Base-by-base conservation (phyloP, 257 asterid genomes). In the Catharanthus roseus region DNA sequence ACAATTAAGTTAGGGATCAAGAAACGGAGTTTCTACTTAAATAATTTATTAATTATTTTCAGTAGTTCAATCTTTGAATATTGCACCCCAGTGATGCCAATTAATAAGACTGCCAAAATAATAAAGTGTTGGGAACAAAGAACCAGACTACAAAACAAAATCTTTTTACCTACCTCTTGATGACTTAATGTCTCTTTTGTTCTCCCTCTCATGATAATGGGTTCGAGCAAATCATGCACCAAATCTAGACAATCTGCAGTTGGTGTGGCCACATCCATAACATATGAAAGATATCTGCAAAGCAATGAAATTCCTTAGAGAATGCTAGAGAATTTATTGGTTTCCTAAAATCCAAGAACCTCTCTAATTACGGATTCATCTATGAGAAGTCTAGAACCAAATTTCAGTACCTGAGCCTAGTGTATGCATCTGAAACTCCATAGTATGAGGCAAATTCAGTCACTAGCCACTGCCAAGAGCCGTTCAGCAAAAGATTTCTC, bases 201-300 rank as follows among this genome's bases (percentile, higher is more conserved):
- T 80, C 82, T 86, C 83, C 92, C 88, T 82, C 84, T 86, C 80
- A 86, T 76, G 56, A 83, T 82, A 51, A 93, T 92, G 6, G 99
- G 99, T 29, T 79, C 88, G 42, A 93, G 89, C 87, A 91, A 82
- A 78, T 91, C 88, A 66, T 89, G 82, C 71, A 89, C 96, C 81
- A 93, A 75, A 53, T 81, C 77, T 33, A 93, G 89, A 84, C 97
- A 93, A 72, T 91, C 97, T 7, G 92, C 89, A 67, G 96, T 91
- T 26, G 99, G 99, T 10, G 99, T 93, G 49, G 96, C 99, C 56
- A 93, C 99, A 77, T 93, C 99, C 96, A 93, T 93, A 69, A 91
- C 84, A 71, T 91, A 93, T 8, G 96, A 87, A 83, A 93, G 95
- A 77, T 93, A 93, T 75, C 99, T 93, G 83, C 62, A 77, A 67